Percentiles rank a stretch among this genome's conserved stretches.
Evolutionary conservation across 306 rosid genomes (phyloP).

Genomic region (Comarum palustre): DNA sequence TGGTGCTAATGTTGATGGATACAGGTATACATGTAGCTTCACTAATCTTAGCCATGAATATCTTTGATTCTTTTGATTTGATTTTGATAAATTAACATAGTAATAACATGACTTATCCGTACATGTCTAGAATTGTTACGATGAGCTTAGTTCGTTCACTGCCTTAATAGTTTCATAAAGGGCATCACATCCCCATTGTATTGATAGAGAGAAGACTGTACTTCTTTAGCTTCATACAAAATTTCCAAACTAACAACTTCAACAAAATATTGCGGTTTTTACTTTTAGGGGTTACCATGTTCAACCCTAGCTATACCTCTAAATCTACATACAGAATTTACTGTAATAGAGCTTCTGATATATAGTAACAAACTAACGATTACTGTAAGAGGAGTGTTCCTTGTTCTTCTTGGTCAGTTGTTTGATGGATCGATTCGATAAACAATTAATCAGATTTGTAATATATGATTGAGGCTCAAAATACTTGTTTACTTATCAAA

Average conservation of each 20-base stretch:
- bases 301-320: not conserved
- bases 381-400: not conserved
- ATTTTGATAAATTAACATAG: not conserved
- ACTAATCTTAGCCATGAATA: too few species aligned
- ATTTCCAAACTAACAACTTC: not conserved
- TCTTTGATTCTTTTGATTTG: not conserved
- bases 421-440: not conserved
- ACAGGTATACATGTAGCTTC: conserved; percentile 54
- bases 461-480: not conserved
- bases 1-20: conserved; percentile 97
- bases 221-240: not conserved
- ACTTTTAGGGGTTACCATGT: not conserved
- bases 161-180: not conserved
- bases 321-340: not conserved
- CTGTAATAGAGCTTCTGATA: not conserved
- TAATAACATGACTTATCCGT: not conserved
- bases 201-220: not conserved
- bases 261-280: not conserved
- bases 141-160: not conserved
- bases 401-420: not conserved
- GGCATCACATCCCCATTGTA: not conserved
- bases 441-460: not conserved
- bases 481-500: not conserved
- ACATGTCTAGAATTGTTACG: not conserved
- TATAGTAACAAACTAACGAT: not conserved